These are phyloP conservation scores for Actinomucor elegans DNA, from an alignment of 371 early-diverging fungal genomes.

Conservation along the genomic window DNA sequence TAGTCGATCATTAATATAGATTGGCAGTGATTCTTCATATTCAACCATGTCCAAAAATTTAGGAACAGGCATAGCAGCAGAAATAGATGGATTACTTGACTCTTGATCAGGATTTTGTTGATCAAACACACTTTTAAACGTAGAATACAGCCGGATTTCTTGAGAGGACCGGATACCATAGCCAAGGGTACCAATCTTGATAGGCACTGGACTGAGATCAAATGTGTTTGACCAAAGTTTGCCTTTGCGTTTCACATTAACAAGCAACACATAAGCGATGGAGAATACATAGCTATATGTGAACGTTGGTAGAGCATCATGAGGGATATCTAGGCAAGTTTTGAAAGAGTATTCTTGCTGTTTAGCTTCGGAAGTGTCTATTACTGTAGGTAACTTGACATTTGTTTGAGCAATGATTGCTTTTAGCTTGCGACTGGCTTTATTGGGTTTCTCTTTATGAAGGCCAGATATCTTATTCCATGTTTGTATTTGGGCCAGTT, in stretches of 20 bases:
- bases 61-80: conserved; percentile 13
- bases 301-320: conserved; percentile 11
- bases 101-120: background rate
- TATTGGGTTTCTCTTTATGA: background rate
- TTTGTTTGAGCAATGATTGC: background rate
- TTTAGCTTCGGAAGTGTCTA: background rate
- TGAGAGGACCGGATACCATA: conserved; percentile 31
- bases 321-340: background rate
- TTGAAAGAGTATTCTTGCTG: background rate
- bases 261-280: conserved; percentile 5
- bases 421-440: background rate
- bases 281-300: conserved; percentile 11
- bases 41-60: conserved; percentile 25
- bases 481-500: conserved; percentile 6
- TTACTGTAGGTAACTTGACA: background rate
- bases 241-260: conserved; percentile 5
- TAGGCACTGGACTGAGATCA: conserved; percentile 17
- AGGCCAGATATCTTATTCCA: conserved; percentile 2
- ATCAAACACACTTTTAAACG: conserved; percentile 3
- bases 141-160: conserved; percentile 27
- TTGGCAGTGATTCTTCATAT: conserved; percentile 32
- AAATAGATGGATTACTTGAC: background rate
- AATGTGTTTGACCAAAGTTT: conserved; percentile 2
- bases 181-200: conserved; percentile 33
- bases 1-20: conserved; percentile 39